These are phyloP conservation scores for Aspergillus diversus DNA, from an alignment of 495 filamentous ascomycete species.

Conservation along the genomic window DNA sequence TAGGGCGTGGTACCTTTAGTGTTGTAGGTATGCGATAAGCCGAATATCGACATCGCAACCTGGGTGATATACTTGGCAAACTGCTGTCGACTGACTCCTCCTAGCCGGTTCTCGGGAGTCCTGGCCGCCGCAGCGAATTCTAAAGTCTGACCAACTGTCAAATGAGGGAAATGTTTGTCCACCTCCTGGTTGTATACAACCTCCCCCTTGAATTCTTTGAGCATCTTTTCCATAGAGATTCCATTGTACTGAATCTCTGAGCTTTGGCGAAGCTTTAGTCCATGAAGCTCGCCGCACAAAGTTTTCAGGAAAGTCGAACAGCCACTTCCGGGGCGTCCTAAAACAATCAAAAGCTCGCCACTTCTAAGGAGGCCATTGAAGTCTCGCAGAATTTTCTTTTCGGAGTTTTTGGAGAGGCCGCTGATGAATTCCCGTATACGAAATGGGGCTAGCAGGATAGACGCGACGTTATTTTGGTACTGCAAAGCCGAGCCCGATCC, in stretches of 20 bases:
- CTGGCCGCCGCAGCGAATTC: constrained; percentile 63
- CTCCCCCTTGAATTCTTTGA: constrained; percentile 65
- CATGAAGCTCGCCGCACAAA: constrained; percentile 41
- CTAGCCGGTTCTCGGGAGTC: constrained; percentile 48
- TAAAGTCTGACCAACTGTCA: constrained; percentile 69
- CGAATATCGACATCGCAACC: constrained; percentile 66
- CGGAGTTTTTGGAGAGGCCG: constrained; percentile 25
- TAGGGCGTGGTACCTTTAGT: constrained; percentile 41
- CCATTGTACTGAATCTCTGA: constrained; percentile 58
- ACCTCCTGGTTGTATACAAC: constrained; percentile 66
- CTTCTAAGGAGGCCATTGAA: constrained; percentile 46
- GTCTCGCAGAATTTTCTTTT: constrained; percentile 46
- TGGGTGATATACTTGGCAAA: constrained; percentile 53
- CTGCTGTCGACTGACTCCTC: constrained; percentile 43
- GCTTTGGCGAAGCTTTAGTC: constrained; percentile 42
- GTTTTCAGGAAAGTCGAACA: constrained; percentile 51
- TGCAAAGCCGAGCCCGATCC: constrained; percentile 58
- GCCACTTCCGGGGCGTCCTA: constrained; percentile 49
- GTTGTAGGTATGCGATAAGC: constrained; percentile 60
- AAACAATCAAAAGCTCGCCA: constrained; percentile 45
- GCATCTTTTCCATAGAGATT: constrained; percentile 54
- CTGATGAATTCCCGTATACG: constrained; percentile 49
- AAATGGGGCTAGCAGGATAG: constrained; percentile 52
- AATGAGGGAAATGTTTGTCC: constrained; percentile 67
- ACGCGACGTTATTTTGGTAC: constrained; percentile 59